These are phyloP conservation scores for Dispira parvispora DNA, from an alignment of 192 early-diverging fungal genomes.

Conservation along the genomic window DNA sequence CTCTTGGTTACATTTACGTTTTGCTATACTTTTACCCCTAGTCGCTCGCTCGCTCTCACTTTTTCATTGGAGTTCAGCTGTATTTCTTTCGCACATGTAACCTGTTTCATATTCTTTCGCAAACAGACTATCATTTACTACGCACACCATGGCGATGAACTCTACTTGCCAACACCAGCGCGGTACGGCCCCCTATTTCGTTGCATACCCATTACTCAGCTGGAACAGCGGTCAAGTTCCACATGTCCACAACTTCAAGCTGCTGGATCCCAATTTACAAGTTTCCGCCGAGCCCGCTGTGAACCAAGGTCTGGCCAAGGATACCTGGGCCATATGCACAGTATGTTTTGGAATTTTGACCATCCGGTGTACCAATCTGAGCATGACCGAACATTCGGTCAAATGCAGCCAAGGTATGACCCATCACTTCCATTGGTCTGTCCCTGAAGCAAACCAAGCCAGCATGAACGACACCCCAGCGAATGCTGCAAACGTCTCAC, in stretches of 20 bases:
- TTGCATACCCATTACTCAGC: not conserved
- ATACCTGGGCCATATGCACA: not conserved
- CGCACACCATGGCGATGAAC: too few species aligned
- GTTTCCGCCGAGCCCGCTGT: not conserved
- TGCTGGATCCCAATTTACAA: not conserved
- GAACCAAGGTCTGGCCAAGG: not conserved
- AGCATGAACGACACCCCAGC: not conserved
- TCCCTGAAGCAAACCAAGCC: not conserved
- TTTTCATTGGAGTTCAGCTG: too few species aligned
- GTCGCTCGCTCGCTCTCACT: too few species aligned
- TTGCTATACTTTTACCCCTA: too few species aligned
- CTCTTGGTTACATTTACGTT: too few species aligned
- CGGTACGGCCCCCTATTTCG: conserved; percentile 2
- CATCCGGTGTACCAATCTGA: not conserved
- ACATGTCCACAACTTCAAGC: not conserved
- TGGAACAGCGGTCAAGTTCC: not conserved
- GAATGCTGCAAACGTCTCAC: not conserved
- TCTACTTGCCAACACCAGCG: not conserved
- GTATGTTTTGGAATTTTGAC: not conserved
- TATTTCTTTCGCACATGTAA: too few species aligned
- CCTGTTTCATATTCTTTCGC: too few species aligned
- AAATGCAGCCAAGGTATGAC: not conserved
- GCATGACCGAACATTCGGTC: not conserved
- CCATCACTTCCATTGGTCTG: conserved; percentile 8
- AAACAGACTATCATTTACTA: too few species aligned